phyloP scores from a whole-genome alignment of 2,329 filamentous ascomycete species.

The Didymellaceae sp. region DNA sequence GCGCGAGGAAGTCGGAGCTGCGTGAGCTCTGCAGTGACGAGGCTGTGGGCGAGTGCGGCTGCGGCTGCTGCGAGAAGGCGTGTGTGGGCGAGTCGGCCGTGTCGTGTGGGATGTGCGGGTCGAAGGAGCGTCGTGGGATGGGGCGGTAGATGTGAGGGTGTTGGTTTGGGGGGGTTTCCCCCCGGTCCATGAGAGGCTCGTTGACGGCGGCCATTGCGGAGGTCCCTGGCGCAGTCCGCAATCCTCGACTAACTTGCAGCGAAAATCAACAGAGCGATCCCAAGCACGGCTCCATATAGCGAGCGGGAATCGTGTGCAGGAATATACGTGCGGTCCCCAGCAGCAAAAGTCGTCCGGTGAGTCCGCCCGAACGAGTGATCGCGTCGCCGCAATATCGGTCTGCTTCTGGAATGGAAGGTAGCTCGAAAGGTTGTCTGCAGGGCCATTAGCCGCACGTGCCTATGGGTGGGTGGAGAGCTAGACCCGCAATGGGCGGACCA shows the following conservation, averaged over 20 bases:
- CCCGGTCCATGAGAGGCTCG: no score
- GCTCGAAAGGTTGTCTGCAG: conserved; percentile 23
- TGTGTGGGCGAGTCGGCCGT: conserved; percentile 38
- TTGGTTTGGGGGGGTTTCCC: conserved; percentile 32
- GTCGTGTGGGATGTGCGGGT: conserved; percentile 20
- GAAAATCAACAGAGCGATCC: no score
- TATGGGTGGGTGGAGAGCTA: conserved; percentile 22
- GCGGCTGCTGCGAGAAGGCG: conserved; percentile 22
- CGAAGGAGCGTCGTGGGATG: conserved; percentile 48
- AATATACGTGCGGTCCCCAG: no score
- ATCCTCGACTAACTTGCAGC: no score
- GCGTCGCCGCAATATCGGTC: conserved; percentile 23
- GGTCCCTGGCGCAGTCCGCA: not conserved
- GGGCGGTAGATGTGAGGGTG: conserved; percentile 46
- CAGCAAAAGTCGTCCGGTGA: conserved; percentile 4
- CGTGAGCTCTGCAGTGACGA: conserved; percentile 28
- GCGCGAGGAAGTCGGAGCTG: conserved; percentile 43
- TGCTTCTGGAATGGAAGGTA: conserved; percentile 31
- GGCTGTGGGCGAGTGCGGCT: conserved; percentile 16
- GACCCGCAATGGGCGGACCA: conserved; percentile 7
- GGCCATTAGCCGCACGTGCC: conserved; percentile 35
- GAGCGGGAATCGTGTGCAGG: no score
- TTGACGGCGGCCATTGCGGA: conserved; percentile 38
- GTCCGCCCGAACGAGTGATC: not conserved
- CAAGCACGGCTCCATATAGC: no score